Evolutionary conservation across 2,329 filamentous ascomycete species (phyloP), one percentile per base, ranked within the genome.

Genomic region (Colletotrichum coccodes): DNA sequence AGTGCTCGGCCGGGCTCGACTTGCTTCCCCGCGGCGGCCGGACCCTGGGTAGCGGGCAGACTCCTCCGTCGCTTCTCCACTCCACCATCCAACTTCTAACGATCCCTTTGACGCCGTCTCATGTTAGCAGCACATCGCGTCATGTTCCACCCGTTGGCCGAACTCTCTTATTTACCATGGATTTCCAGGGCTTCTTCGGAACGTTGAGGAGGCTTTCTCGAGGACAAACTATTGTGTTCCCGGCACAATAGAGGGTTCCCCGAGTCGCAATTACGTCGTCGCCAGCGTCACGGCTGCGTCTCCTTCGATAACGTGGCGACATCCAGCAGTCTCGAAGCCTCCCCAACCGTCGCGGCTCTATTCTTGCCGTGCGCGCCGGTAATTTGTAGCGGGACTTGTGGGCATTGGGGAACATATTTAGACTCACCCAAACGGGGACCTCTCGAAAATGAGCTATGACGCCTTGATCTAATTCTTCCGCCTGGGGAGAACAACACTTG

Each of bases 11-110:
- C 32, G 46, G 34, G 32, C 36, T 32, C 49, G 38, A 52, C 34
- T 40, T 65, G 61, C 65, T 60, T 68, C 65, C 65, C 65, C 56
- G 65, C 54, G 14, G 49, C 61, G 40, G 61, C 63, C 44, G 53
- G 61, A 56, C 65, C 65, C 32, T 68, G 65, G 28, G 34, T 28
- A 54, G 61, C 65, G 54, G 61, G 47, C 61, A 42, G 60, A 56
- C 61, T 50, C n/a, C 21, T 50, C 65, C 66, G 16, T 56, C 42
- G 18, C 16, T 56, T 30, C 56, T 23, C 54, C 38, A 59, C 54
- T 14, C 34, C 40, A 23, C 28, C 65, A 30, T 65, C 61, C 47
- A 65, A 60, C 49, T 47, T 60, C 34, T 57, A 14, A 44, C 40
- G 46, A 26, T 56, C 64, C 59, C 40, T 46, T 34, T 36, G 54